phyloP scores from a whole-genome alignment of 495 filamentous ascomycete species.

The Cryomyces antarcticus region DNA sequence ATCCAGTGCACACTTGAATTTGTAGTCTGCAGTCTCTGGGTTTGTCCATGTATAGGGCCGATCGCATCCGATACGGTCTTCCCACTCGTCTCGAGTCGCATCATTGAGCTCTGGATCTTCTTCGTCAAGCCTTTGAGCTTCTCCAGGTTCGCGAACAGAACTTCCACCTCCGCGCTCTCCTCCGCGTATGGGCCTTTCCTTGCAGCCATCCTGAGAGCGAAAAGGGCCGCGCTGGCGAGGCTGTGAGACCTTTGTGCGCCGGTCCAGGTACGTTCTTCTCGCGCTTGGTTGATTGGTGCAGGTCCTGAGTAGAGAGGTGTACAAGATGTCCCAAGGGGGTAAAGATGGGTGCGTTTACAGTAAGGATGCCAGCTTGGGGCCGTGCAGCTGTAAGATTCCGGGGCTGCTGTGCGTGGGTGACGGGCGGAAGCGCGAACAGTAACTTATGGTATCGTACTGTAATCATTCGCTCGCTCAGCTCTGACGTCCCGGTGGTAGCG shows the following conservation, averaged over 20 bases:
- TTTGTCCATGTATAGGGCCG: slow-evolving; percentile 83
- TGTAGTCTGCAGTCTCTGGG: slow-evolving; percentile 63
- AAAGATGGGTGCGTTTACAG: no score
- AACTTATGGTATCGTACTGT: no score
- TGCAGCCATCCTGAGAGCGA: slow-evolving; percentile 1
- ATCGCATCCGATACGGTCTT: slow-evolving; percentile 81
- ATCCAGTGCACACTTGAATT: slow-evolving; percentile 40
- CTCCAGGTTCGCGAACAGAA: slow-evolving; percentile 42
- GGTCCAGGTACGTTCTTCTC: no score
- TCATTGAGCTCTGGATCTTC: slow-evolving; percentile 78
- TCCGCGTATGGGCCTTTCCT: slow-evolving; percentile 31
- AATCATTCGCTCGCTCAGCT: no score
- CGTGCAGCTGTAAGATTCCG: no score
- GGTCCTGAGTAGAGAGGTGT: no score
- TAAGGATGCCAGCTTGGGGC: no score
- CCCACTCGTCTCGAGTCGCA: slow-evolving; percentile 65
- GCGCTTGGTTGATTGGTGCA: no score
- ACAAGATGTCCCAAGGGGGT: no score
- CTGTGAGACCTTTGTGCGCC: neutral
- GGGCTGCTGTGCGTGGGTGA: no score
- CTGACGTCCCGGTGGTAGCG: no score
- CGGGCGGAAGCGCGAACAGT: no score
- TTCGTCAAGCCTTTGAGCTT: slow-evolving; percentile 60
- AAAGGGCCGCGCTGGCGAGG: neutral
- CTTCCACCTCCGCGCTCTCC: slow-evolving; percentile 52